phyloP scores from a whole-genome alignment of 192 early-diverging fungal genomes.

The Coemansia sp. region DNA sequence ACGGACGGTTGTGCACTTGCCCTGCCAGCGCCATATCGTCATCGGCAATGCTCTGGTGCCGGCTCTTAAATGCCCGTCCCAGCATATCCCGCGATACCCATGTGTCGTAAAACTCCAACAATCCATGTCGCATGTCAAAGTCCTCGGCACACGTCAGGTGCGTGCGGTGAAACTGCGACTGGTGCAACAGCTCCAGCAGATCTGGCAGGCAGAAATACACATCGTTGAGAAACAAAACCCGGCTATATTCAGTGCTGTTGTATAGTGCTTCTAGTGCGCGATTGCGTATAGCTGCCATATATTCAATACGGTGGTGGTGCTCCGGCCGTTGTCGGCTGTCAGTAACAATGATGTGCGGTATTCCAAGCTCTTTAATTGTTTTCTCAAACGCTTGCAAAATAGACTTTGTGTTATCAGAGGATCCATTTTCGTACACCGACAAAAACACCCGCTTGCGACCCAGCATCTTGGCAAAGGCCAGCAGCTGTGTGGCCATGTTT shows the following conservation, averaged over 20 bases:
- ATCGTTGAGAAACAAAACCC: conserved; percentile 51
- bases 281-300: conserved; percentile 54
- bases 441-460: conserved; percentile 37
- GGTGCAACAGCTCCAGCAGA: conserved; percentile 51
- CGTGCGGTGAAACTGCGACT: conserved; percentile 41
- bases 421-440: conserved; percentile 55
- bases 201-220: conserved; percentile 53
- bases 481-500: conserved; percentile 40
- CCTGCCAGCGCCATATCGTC: conserved; percentile 23
- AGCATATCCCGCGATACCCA: conserved; percentile 55
- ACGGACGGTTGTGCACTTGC: conserved; percentile 28
- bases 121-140: conserved; percentile 34
- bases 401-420: conserved; percentile 35
- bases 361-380: conserved; percentile 14
- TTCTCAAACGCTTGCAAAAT: conserved; percentile 24
- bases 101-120: conserved; percentile 49
- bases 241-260: conserved; percentile 8
- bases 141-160: conserved; percentile 57
- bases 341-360: conserved; percentile 25
- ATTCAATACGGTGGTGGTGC: conserved; percentile 43
- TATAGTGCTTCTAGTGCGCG: conserved; percentile 46
- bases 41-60: conserved; percentile 36
- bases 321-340: conserved; percentile 9
- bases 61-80: conserved; percentile 40
- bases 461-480: conserved; percentile 32